phyloP scores from a whole-genome alignment of 73 alveolate species.

The Tetrahymena elliotti region DNA sequence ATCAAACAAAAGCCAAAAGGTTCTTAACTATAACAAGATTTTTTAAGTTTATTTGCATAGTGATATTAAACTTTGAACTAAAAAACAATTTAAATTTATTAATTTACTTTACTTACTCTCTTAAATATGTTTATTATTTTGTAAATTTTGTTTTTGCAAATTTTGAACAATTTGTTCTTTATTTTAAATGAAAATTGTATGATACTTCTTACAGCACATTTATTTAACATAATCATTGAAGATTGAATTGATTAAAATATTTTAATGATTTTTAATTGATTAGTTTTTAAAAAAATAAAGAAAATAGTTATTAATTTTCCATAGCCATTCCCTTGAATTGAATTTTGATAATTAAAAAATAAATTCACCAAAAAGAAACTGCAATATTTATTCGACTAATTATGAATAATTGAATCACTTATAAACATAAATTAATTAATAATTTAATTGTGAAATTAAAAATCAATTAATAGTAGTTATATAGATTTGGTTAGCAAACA shows the following conservation, averaged over 20 bases:
- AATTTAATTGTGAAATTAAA: background rate
- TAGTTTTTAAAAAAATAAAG: too few species aligned
- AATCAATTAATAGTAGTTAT: background rate
- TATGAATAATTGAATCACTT: background rate
- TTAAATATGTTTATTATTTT: background rate
- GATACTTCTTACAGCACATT: too few species aligned
- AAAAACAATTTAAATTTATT: background rate
- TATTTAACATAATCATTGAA: too few species aligned
- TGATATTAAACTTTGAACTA: background rate
- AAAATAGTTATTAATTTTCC: background rate
- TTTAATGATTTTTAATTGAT: too few species aligned
- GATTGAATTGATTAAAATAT: too few species aligned
- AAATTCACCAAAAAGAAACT: background rate
- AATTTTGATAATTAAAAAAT: background rate
- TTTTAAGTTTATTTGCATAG: background rate
- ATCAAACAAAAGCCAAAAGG: background rate
- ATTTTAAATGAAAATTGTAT: too few species aligned
- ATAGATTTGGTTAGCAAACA: background rate
- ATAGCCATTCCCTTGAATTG: background rate
- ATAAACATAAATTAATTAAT: background rate
- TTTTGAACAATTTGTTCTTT: too few species aligned
- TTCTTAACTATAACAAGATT: background rate
- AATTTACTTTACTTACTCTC: background rate
- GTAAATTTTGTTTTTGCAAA: background rate
- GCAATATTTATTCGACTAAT: background rate